These are phyloP conservation scores for Solanum bulbocastanum DNA, from an alignment of 257 asterid species.

Conservation along the genomic window DNA sequence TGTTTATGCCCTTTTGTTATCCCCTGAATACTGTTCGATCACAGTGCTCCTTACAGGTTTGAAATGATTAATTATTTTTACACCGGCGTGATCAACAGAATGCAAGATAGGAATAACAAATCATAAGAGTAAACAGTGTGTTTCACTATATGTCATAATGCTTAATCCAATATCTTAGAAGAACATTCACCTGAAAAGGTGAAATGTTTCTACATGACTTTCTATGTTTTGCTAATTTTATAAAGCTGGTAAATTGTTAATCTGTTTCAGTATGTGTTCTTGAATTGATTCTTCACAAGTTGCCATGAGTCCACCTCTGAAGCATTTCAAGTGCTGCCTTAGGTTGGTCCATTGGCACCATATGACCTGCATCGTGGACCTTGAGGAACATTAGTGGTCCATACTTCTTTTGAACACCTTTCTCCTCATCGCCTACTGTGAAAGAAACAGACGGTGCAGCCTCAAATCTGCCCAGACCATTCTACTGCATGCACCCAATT, in stretches of 20 bases:
- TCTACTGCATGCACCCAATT: neutral
- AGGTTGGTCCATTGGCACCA: slow-evolving; percentile 89
- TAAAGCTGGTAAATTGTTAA: neutral
- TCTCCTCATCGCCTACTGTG: slow-evolving; percentile 30
- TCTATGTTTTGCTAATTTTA: neutral
- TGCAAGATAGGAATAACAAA: neutral
- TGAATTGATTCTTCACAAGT: neutral
- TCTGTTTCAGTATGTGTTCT: neutral
- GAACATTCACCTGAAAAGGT: neutral
- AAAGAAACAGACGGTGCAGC: slow-evolving; percentile 14
- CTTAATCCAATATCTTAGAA: neutral
- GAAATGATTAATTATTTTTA: neutral
- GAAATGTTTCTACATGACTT: neutral
- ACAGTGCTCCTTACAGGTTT: neutral
- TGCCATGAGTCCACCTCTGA: slow-evolving; percentile 41
- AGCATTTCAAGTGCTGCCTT: slow-evolving; percentile 55
- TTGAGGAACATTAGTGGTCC: slow-evolving; percentile 57
- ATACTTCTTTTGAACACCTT: slow-evolving; percentile 35
- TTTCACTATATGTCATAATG: neutral
- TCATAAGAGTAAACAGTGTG: neutral
- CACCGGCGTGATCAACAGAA: neutral
- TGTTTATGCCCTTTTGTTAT: neutral
- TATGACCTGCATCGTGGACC: slow-evolving; percentile 59
- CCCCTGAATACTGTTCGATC: neutral
- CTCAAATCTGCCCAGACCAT: neutral